Evolutionary conservation across 192 early-diverging fungal species (phyloP), one percentile per base, ranked within the genome.

Genomic region (Podila clonocystis): DNA sequence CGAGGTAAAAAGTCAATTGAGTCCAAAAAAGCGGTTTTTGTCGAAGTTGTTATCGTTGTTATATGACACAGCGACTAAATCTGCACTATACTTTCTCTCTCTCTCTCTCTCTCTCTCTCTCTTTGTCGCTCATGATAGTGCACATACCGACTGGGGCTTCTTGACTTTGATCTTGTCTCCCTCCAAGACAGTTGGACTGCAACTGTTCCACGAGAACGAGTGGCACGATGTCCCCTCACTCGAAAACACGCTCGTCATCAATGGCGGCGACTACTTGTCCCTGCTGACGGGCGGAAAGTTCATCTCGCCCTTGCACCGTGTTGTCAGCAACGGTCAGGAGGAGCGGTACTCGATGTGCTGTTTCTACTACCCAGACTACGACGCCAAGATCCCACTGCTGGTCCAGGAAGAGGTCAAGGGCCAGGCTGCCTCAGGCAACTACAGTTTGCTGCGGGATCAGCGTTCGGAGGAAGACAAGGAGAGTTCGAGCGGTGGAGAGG

Each of bases 211-310:
- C 31, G 74, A 84, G 20, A 82, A 68, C 24, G 50, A 59, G 28
- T 90, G 89, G 88, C 64, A 78, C 8, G 87, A 90, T 33, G 78
- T 91, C 20, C 72, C 84, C 13, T 82, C 87, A 5, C 60, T 82
- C 50, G 72, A 80, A 15, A 84, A 82, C 34, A 85, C 82, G 19
- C 80, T 88, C 20, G 82, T 92, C 49, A 87, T 92, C 68, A 92
- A 91, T 60, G 88, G 83, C 29, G 91, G 91, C 9, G 91, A 92
- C 68, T 92, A 89, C 64, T 67, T 91, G 36, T 87, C 87, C 2
- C 76, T 90, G 0, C 34, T 91, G 34, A 90, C 89, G 8, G 67
- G 79, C 20, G 90, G 90, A 5, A 60, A 72, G 17, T 63, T 86
- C 57, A 65, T 78, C 50, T 86, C 84, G 2, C 91, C 91, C 3